phyloP scores from a whole-genome alignment of 2,329 filamentous ascomycete genomes.

The Venturia effusa region DNA sequence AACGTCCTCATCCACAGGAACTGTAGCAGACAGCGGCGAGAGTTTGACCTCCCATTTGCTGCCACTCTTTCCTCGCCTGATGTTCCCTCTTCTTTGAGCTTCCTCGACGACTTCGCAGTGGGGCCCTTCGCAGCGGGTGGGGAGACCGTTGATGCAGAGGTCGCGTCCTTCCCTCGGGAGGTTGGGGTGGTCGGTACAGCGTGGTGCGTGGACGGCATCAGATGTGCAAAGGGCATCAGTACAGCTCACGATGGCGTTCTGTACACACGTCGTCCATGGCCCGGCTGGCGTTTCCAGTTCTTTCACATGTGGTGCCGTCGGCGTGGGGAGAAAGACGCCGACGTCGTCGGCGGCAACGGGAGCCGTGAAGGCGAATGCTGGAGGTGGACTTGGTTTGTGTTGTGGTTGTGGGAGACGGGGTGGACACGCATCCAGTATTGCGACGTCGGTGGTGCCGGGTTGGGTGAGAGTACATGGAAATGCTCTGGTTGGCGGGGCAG shows the following conservation, averaged over 20 bases:
- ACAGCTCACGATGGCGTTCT: neutral
- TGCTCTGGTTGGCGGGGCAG: neutral
- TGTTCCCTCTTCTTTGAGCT: neutral
- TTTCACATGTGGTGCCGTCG: neutral
- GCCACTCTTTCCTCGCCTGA: neutral
- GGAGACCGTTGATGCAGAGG: neutral
- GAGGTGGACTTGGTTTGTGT: neutral
- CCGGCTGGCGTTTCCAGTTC: neutral
- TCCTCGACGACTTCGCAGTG: neutral
- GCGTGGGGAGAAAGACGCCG: neutral
- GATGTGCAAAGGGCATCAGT: neutral
- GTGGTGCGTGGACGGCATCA: neutral
- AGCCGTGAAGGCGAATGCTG: neutral
- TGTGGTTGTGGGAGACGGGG: neutral
- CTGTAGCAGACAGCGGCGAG: too few species aligned
- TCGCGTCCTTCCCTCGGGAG: neutral
- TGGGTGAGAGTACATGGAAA: neutral
- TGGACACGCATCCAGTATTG: neutral
- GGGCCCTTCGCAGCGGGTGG: neutral
- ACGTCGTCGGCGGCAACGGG: neutral
- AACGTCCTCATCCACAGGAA: neutral
- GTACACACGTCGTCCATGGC: neutral
- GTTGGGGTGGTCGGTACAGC: neutral
- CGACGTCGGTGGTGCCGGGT: neutral
- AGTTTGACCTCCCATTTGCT: too few species aligned